Conservation (phyloP, 257 asterid species). For the Przewalskia tangutica region DNA sequence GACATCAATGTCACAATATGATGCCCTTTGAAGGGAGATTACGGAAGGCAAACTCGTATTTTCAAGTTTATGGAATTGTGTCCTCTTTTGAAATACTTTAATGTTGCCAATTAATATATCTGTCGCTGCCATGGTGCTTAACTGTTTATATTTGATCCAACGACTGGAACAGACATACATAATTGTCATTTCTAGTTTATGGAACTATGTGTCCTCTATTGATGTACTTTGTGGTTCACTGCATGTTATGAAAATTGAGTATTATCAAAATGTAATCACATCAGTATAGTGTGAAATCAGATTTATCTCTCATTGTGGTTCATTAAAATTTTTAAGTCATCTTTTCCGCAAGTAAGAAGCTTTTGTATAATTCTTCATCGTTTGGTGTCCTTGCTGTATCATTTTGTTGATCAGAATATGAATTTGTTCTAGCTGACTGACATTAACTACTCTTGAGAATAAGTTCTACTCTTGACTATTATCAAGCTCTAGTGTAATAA, state of each 20-base stretch:
- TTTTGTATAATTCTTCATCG: background rate
- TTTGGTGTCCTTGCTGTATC: background rate
- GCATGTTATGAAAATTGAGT: background rate
- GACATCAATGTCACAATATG: background rate
- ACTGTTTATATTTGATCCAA: background rate
- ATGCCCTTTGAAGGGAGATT: background rate
- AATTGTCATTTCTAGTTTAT: background rate
- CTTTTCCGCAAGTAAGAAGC: background rate
- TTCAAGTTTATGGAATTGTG: background rate
- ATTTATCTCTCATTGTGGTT: background rate
- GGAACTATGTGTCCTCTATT: background rate
- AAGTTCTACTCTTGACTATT: background rate
- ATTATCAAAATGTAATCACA: background rate
- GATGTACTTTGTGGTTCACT: background rate
- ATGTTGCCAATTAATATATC: background rate
- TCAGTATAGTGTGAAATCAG: background rate
- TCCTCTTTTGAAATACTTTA: background rate
- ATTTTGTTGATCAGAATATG: background rate
- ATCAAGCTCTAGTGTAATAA: background rate
- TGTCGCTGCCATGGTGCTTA: background rate
- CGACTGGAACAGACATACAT: background rate
- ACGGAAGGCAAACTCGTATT: background rate
- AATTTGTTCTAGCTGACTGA: background rate
- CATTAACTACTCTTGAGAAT: background rate
- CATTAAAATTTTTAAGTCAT: background rate